Conservation (phyloP, 176 grass and related monocot species). For the Urochloa ruziziensis region DNA sequence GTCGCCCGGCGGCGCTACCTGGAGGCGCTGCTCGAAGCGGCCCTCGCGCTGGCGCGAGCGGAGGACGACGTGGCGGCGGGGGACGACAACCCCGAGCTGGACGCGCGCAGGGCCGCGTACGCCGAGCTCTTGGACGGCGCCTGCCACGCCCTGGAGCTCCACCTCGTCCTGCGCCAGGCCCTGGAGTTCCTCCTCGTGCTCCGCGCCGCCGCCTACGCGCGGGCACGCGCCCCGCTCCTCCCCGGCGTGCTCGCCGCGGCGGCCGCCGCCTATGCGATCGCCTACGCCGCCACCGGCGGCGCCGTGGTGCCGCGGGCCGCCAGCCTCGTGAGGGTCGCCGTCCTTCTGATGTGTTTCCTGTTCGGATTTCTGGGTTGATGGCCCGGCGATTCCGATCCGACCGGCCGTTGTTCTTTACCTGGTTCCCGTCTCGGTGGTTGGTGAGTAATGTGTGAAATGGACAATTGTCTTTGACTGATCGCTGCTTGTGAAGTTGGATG, state of each 20-base stretch:
- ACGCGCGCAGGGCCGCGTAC: background rate
- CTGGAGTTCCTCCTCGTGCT: background rate
- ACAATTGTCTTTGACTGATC: background rate
- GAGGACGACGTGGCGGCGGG: background rate
- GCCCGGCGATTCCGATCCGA: too few relatives aligned
- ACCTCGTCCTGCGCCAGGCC: background rate
- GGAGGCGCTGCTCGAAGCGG: background rate
- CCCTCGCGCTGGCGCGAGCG: background rate
- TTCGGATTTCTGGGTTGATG: background rate
- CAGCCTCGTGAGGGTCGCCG: background rate
- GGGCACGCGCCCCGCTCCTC: background rate
- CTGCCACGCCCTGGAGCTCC: background rate
- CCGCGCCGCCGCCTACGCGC: background rate
- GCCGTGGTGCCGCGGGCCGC: background rate
- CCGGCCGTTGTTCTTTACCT: too few relatives aligned
- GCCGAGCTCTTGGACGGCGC: too few relatives aligned
- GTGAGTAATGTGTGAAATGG: background rate
- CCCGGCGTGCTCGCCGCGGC: background rate
- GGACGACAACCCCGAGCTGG: background rate
- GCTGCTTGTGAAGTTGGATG: background rate
- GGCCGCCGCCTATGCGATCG: background rate
- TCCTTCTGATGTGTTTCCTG: background rate
- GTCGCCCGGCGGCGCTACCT: background rate
- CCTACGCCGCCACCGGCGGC: background rate
- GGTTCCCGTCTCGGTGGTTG: too few relatives aligned